These are phyloP conservation scores for Beta vulgaris DNA, from an alignment of 148 eudicot species.

Conservation along the genomic window DNA sequence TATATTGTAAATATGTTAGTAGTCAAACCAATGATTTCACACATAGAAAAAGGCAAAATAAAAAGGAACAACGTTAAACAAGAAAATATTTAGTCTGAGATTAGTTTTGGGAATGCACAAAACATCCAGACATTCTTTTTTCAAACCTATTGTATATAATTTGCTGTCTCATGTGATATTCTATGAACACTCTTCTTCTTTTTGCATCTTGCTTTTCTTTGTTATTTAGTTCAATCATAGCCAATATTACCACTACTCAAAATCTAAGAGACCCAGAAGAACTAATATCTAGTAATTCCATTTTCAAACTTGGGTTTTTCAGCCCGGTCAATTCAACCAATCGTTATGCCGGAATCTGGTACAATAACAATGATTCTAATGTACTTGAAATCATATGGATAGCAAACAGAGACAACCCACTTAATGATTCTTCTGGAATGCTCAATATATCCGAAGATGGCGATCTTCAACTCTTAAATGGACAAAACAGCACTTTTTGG, in stretches of 20 bases:
- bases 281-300: slow-evolving; percentile 23
- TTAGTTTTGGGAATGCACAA: neutral
- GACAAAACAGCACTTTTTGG: slow-evolving; percentile 27
- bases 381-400: slow-evolving; percentile 39
- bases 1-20: too few relatives aligned
- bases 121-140: neutral
- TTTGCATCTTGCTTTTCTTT: slow-evolving; percentile 11
- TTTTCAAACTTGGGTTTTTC: slow-evolving; percentile 41
- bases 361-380: slow-evolving; percentile 6
- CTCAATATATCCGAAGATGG: slow-evolving; percentile 29
- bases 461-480: slow-evolving; percentile 32
- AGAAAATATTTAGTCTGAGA: too few relatives aligned
- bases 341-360: slow-evolving; percentile 47
- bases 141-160: neutral
- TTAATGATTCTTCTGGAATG: slow-evolving; percentile 31
- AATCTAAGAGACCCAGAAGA: slow-evolving; percentile 19
- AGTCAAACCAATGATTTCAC: too few relatives aligned
- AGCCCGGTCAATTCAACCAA: slow-evolving; percentile 29
- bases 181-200: neutral
- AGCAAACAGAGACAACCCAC: slow-evolving; percentile 45
- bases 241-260: slow-evolving; percentile 14
- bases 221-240: neutral
- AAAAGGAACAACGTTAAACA: neutral
- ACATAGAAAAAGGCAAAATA: too few relatives aligned
- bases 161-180: neutral